Conservation (phyloP, 2,329 filamentous ascomycete genomes). For the Ilyonectria robusta region DNA sequence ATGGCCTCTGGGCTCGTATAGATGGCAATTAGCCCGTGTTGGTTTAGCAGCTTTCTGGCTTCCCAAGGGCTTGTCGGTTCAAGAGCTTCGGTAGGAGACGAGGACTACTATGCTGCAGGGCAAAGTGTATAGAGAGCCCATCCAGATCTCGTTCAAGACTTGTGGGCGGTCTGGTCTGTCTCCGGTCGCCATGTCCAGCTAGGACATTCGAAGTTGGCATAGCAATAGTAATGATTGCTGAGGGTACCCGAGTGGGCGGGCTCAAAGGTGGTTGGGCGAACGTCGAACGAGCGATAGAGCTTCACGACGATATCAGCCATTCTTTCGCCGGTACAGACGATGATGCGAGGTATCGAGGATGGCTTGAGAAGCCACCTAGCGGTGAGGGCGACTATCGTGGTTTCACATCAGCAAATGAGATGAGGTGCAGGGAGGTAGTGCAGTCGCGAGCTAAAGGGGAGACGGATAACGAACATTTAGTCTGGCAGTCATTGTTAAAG, state of each 20-base stretch:
- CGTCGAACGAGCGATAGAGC: constrained; percentile 76
- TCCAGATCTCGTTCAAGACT: background rate
- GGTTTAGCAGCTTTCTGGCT: background rate
- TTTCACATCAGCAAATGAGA: constrained; percentile 33
- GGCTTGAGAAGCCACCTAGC: constrained; percentile 78
- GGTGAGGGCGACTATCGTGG: constrained; percentile 75
- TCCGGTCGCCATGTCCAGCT: constrained; percentile 60
- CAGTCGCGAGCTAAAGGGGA: background rate
- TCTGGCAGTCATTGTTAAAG: constrained; percentile 84
- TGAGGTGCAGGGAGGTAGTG: background rate
- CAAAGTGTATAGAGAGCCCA: background rate
- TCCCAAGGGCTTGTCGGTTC: background rate
- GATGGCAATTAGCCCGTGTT: background rate
- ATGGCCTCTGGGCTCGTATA: background rate
- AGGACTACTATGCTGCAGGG: background rate
- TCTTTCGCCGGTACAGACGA: constrained; percentile 84
- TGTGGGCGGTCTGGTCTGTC: background rate
- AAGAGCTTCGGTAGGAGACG: background rate
- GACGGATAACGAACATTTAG: constrained; percentile 69
- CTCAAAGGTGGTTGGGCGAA: constrained; percentile 77
- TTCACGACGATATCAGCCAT: constrained; percentile 76
- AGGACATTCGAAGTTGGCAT: constrained; percentile 80
- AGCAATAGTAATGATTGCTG: constrained; percentile 86
- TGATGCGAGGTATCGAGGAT: constrained; percentile 56
- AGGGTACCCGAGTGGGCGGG: constrained; percentile 77